Evolutionary conservation across 202 grass and related monocot species (phyloP).

Genomic region (Zoysia matrella): DNA sequence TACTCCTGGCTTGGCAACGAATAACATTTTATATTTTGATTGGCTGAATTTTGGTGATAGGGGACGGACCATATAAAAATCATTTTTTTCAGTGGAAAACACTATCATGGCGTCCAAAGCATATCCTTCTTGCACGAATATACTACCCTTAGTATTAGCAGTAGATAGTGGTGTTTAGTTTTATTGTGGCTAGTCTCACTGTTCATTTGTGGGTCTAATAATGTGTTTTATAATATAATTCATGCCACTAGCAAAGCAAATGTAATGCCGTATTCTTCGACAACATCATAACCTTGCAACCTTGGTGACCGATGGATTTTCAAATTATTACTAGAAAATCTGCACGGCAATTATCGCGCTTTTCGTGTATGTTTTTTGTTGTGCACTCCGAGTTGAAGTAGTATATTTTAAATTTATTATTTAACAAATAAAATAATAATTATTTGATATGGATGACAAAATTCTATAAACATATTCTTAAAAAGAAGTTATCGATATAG

Average conservation of each 20-base stretch:
- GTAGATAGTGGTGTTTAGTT: not conserved
- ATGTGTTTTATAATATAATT: not conserved
- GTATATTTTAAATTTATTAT: no score
- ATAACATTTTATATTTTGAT: not conserved
- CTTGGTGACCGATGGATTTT: not conserved
- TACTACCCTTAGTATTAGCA: conserved; percentile 3
- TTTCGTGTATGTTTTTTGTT: no score
- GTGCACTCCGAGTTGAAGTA: no score
- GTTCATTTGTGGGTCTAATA: not conserved
- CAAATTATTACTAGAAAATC: not conserved
- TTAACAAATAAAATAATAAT: no score
- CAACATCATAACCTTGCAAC: conserved; percentile 14
- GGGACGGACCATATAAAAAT: not conserved
- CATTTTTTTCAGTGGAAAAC: conserved; percentile 13
- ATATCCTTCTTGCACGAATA: conserved; percentile 17
- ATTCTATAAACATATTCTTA: no score
- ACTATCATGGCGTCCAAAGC: conserved; percentile 43
- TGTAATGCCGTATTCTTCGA: conserved; percentile 2
- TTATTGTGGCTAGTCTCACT: conserved; percentile 13
- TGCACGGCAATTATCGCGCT: no score
- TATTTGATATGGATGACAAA: no score
- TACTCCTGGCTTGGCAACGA: not conserved
- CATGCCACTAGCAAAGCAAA: not conserved
- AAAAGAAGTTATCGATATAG: no score
- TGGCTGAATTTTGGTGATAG: not conserved